These are phyloP conservation scores for Dothistroma pini DNA, from an alignment of 2,329 filamentous ascomycete genomes.

Conservation along the genomic window DNA sequence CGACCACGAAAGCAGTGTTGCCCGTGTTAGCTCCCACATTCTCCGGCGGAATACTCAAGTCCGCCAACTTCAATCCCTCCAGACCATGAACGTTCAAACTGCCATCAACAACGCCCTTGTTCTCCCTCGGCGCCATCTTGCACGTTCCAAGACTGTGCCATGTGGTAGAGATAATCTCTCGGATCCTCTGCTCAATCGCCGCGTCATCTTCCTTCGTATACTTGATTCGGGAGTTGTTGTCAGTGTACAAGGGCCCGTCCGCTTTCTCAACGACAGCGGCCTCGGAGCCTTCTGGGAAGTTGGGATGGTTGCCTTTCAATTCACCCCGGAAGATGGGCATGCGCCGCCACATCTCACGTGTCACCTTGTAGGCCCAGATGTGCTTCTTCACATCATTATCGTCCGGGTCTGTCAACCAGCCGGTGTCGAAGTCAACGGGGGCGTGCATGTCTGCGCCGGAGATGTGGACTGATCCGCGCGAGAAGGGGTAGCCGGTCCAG, in stretches of 20 bases:
- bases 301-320: conserved; percentile 38
- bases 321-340: conserved; percentile 50
- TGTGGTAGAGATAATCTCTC: conserved; percentile 40
- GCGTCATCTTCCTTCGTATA: conserved; percentile 37
- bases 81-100: conserved; percentile 42
- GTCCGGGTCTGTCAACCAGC: conserved; percentile 54
- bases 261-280: conserved; percentile 36
- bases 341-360: conserved; percentile 58
- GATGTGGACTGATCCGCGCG: conserved; percentile 60
- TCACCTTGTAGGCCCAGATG: conserved; percentile 62
- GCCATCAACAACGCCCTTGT: conserved; percentile 40
- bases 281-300: conserved; percentile 44
- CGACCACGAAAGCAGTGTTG: conserved; percentile 44
- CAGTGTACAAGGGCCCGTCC: conserved; percentile 39
- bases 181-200: conserved; percentile 41
- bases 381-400: conserved; percentile 58
- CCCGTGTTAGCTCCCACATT: conserved; percentile 48
- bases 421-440: conserved; percentile 54
- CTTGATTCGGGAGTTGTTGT: conserved; percentile 46
- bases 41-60: conserved; percentile 41
- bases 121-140: conserved; percentile 37
- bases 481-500: conserved; percentile 60
- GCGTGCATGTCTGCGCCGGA: conserved; percentile 44
- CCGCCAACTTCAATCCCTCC: conserved; percentile 41
- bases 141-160: conserved; percentile 44